Evolutionary conservation across 2,329 filamentous ascomycete genomes (phyloP), one percentile per base, ranked within the genome.

Genomic region (Talaromyces sp.): DNA sequence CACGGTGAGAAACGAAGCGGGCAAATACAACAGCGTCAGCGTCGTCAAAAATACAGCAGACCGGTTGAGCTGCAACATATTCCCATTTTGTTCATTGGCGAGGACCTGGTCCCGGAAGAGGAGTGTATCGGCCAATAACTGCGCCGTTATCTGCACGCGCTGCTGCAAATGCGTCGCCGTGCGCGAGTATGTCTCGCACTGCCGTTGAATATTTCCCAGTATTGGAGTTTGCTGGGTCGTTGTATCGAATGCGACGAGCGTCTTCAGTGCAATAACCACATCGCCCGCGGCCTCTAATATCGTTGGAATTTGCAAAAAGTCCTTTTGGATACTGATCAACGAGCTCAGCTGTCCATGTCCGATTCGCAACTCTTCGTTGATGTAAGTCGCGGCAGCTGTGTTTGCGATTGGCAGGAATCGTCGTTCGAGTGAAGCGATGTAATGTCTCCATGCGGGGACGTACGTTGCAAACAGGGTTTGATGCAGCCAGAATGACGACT

Each of bases 371-470:
- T 54, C 58, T 14, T 60, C 58, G 21, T 67, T 60, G 12, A 71
- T 69, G 35, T 65, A 63, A 33, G 50, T 66, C 60, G 44, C 66
- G 8, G 63, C 62, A 1, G 63, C 64, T 1, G 37, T 55, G 60
- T 66, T 28, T 64, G 68, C 66, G 18, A 72, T 65, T 5, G 66
- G 64, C 16, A 73, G 61, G 14, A 71, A 67, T 6, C 64, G 61
- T 2, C 64, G 62, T 56, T 74, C 71, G 8, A 69, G 61, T 37
- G 64, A 62, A 1, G 65, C 66, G 16, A 76, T 67, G 33, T 71
- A 73, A 8, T 68, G 67, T 25, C 73, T 68, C 72, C 73, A 76
- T 18, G 67, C 66, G 8, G 66, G 66, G 14, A 72, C 66, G 55
- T 72, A 75, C 0, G 69, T 69, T 1, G 69, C 66, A 6, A 75